Percentiles rank a stretch among this genome's conserved stretches.
phyloP scores from a whole-genome alignment of 495 filamentous ascomycete genomes.

The Beverwykella pulmonaria region DNA sequence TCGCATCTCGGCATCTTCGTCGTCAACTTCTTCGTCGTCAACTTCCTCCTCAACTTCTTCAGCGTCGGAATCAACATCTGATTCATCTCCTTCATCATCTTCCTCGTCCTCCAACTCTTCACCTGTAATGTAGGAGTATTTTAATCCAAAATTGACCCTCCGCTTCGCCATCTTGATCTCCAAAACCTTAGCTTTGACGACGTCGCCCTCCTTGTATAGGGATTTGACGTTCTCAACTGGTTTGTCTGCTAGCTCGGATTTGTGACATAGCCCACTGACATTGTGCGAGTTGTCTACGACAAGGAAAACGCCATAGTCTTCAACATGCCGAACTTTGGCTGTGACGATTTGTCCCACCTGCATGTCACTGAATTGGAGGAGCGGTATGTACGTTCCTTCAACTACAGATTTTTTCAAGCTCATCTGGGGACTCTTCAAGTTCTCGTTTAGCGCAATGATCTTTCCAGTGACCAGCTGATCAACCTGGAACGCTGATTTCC shows the following conservation, averaged over 20 bases:
- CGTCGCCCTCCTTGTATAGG: constrained; percentile 84
- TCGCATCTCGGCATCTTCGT: constrained; percentile 49
- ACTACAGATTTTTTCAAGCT: constrained; percentile 66
- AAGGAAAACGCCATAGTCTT: constrained; percentile 93
- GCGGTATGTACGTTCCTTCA: constrained; percentile 74
- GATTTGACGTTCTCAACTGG: constrained; percentile 75
- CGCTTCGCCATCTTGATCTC: constrained; percentile 71
- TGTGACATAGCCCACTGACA: constrained; percentile 89
- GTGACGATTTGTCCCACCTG: constrained; percentile 78
- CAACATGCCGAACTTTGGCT: constrained; percentile 87
- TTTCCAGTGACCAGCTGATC: constrained; percentile 90
- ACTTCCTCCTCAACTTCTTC: constrained; percentile 31
- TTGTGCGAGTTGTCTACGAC: constrained; percentile 80
- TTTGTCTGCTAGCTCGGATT: constrained; percentile 83
- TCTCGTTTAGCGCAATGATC: constrained; percentile 66
- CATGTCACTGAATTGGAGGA: constrained; percentile 69
- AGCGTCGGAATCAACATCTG: constrained; percentile 29
- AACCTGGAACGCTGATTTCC: constrained; percentile 84
- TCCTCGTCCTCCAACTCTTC: constrained; percentile 59
- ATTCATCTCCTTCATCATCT: constrained; percentile 49
- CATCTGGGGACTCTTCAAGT: constrained; percentile 18
- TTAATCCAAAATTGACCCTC: constrained; percentile 84
- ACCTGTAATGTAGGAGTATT: constrained; percentile 84
- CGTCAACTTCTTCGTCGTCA: constrained; percentile 43
- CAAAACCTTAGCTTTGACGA: constrained; percentile 85